Percentiles rank a stretch among this genome's conserved stretches.
These are phyloP conservation scores for Trichoderma polysporum DNA, from an alignment of 2,329 filamentous ascomycete genomes.

Conservation along the genomic window DNA sequence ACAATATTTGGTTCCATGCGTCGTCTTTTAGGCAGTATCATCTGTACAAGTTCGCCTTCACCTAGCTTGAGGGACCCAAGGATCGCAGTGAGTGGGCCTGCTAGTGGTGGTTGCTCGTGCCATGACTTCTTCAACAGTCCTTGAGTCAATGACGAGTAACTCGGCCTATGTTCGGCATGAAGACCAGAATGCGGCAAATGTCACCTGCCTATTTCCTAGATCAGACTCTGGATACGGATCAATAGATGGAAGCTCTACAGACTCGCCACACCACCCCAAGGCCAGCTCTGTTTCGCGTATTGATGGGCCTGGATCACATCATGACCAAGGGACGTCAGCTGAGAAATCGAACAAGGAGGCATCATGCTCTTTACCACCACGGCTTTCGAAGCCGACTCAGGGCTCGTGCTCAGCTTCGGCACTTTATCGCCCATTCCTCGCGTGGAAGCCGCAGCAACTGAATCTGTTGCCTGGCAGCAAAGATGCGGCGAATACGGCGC, in stretches of 20 bases:
- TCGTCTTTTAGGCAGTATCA: background rate
- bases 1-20: background rate
- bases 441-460: conserved; percentile 16
- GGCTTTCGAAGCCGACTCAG: background rate
- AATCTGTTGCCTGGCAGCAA: background rate
- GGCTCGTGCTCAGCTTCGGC: background rate
- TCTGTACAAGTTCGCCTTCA: background rate
- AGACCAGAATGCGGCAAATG: background rate
- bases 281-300: background rate
- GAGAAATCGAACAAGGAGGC: background rate
- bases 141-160: conserved; percentile 1
- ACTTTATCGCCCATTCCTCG: background rate
- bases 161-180: conserved; percentile 2
- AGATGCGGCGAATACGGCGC: background rate
- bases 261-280: background rate
- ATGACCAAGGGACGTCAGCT: background rate
- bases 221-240: conserved; percentile 35
- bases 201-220: conserved; percentile 23
- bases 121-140: conserved; percentile 12
- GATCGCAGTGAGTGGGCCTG: background rate
- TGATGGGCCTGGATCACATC: conserved; percentile 20
- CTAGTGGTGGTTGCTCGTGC: background rate
- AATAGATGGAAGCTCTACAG: conserved; percentile 25
- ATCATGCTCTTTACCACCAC: background rate
- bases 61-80: background rate